Conservation (phyloP, 2,329 filamentous ascomycete genomes). For the Aspergillus neotritici region DNA sequence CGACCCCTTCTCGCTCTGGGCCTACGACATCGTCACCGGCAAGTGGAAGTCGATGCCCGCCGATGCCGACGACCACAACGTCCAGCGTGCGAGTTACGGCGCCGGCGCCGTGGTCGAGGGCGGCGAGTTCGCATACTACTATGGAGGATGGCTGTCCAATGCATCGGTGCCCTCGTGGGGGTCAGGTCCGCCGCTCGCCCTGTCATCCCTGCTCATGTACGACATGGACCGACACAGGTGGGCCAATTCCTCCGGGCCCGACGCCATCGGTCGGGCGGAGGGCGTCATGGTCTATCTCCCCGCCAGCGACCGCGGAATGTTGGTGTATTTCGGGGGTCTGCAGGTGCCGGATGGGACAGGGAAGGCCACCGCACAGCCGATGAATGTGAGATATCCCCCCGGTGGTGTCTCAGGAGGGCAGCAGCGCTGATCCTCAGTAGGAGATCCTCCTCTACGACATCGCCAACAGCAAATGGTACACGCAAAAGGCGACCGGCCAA, state of each 20-base stretch:
- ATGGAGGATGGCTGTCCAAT: slow-evolving; percentile 4
- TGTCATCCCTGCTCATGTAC: slow-evolving; percentile 2
- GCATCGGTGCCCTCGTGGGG: background rate
- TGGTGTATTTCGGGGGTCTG: slow-evolving; percentile 4
- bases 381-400: background rate
- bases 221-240: slow-evolving; percentile 4
- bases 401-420: too few species aligned
- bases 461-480: slow-evolving; percentile 5
- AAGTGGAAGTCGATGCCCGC: background rate
- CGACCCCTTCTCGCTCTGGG: background rate
- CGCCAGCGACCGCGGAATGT: slow-evolving; percentile 4
- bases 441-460: slow-evolving; percentile 6
- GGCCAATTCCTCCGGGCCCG: slow-evolving; percentile 4
- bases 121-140: slow-evolving; percentile 2
- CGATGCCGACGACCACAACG: background rate
- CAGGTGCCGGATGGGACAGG: background rate
- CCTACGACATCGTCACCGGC: background rate
- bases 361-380: background rate
- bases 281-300: slow-evolving; percentile 6
- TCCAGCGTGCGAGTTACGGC: slow-evolving; percentile 2
- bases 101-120: background rate
- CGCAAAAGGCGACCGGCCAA: slow-evolving; percentile 6
- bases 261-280: slow-evolving; percentile 5
- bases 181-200: background rate
- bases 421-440: background rate